These are phyloP conservation scores for Kwoniella newhampshirensis DNA, from an alignment of 768 basidiomycete genomes.

Conservation along the genomic window DNA sequence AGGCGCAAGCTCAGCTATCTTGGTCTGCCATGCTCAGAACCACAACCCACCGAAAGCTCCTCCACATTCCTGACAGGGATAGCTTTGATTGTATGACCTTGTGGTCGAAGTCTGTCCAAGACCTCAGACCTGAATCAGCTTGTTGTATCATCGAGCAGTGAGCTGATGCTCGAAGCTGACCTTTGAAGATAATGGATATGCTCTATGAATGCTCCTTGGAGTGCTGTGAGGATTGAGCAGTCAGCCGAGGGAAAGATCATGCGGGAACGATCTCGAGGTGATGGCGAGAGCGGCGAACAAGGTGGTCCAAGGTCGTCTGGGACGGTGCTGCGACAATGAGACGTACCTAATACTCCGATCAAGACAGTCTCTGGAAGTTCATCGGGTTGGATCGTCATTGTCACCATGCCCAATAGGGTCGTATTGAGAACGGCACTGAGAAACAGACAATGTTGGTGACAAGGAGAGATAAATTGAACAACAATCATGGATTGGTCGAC, in stretches of 20 bases:
- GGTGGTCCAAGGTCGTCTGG: too few relatives aligned
- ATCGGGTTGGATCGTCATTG: slow-evolving; percentile 23
- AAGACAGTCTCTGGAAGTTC: slow-evolving; percentile 23
- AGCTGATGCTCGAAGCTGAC: slow-evolving; percentile 52
- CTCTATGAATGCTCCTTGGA: slow-evolving; percentile 91
- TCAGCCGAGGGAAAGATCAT: too few relatives aligned
- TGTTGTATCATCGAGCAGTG: neutral
- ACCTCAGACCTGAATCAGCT: neutral
- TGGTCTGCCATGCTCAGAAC: too few relatives aligned
- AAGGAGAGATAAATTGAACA: neutral
- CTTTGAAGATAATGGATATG: slow-evolving; percentile 71
- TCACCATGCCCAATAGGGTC: neutral
- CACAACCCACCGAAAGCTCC: slow-evolving; percentile 61
- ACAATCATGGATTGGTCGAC: too few relatives aligned
- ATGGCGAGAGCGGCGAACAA: too few relatives aligned
- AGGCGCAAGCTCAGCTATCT: too few relatives aligned
- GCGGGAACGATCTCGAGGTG: too few relatives aligned
- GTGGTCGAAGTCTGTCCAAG: slow-evolving; percentile 24
- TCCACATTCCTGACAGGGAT: slow-evolving; percentile 67
- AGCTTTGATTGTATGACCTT: slow-evolving; percentile 38
- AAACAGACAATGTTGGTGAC: neutral
- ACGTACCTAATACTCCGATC: slow-evolving; percentile 47
- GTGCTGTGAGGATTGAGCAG: too few relatives aligned
- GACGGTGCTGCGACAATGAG: too few relatives aligned
- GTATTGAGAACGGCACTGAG: neutral